These are phyloP conservation scores for Garcileccinum viscosum DNA, from an alignment of 1,284 basidiomycete species.

Conservation along the genomic window DNA sequence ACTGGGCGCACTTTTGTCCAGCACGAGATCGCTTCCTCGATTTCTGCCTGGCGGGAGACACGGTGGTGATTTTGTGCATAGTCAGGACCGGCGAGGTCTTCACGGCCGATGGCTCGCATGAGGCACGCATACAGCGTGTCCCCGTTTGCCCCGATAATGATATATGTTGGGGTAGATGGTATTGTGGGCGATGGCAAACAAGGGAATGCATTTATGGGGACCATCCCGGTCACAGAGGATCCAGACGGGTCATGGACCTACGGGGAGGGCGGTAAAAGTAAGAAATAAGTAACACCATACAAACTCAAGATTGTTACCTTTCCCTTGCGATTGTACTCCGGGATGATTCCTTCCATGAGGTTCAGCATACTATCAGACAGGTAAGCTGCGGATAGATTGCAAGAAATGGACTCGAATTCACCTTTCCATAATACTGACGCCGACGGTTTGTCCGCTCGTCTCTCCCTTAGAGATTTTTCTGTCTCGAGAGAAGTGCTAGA, in stretches of 20 bases:
- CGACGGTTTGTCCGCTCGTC: slow-evolving; percentile 62
- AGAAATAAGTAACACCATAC: not conserved
- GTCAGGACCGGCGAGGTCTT: slow-evolving; percentile 60
- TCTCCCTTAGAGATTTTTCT: slow-evolving; percentile 46
- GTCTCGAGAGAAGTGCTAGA: slow-evolving; percentile 71
- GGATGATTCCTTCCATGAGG: slow-evolving; percentile 76
- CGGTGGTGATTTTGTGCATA: slow-evolving; percentile 70
- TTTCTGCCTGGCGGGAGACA: slow-evolving; percentile 60
- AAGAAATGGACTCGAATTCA: slow-evolving; percentile 23
- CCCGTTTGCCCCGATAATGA: slow-evolving; percentile 75
- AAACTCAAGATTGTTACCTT: slow-evolving; percentile 45
- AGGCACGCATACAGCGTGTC: slow-evolving; percentile 71
- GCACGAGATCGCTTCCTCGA: slow-evolving; percentile 63
- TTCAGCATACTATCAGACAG: slow-evolving; percentile 60
- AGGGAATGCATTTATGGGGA: slow-evolving; percentile 75
- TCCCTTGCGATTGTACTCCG: slow-evolving; percentile 75
- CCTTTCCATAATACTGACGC: slow-evolving; percentile 79
- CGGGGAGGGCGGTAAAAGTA: not conserved
- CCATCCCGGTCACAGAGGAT: slow-evolving; percentile 74
- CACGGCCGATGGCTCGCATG: slow-evolving; percentile 63
- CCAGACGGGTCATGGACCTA: slow-evolving; percentile 74
- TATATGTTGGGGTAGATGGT: slow-evolving; percentile 53
- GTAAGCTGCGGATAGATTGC: not conserved
- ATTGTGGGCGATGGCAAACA: slow-evolving; percentile 54
- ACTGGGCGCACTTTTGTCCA: slow-evolving; percentile 60